phyloP scores from a whole-genome alignment of 2,329 filamentous ascomycete species.

The Aspergillus sp. region DNA sequence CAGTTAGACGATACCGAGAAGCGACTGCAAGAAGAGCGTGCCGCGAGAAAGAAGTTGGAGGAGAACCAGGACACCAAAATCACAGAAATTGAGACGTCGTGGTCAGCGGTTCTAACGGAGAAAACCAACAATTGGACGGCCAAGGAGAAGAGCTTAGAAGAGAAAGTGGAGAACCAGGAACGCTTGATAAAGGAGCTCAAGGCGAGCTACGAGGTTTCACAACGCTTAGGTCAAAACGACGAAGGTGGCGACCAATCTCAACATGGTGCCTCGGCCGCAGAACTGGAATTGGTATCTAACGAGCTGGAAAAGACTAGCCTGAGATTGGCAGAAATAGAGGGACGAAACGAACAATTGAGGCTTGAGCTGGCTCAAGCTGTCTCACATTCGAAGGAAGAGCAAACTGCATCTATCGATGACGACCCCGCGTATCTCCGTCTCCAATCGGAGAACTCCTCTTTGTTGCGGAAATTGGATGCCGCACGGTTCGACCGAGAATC shows the following conservation, averaged over 20 bases:
- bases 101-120: slow-evolving; percentile 85
- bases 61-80: slow-evolving; percentile 74
- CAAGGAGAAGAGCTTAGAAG: slow-evolving; percentile 86
- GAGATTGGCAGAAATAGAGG: slow-evolving; percentile 85
- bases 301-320: slow-evolving; percentile 88
- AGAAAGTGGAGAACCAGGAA: slow-evolving; percentile 93
- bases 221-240: slow-evolving; percentile 75
- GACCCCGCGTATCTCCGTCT: slow-evolving; percentile 86
- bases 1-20: slow-evolving; percentile 83
- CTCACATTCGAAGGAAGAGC: slow-evolving; percentile 63
- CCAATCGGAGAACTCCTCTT: slow-evolving; percentile 87
- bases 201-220: slow-evolving; percentile 94
- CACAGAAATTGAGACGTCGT: slow-evolving; percentile 86
- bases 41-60: slow-evolving; percentile 72
- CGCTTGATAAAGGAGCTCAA: slow-evolving; percentile 90
- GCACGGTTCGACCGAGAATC: slow-evolving; percentile 80
- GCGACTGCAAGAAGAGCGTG: slow-evolving; percentile 74
- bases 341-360: slow-evolving; percentile 88
- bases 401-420: slow-evolving; percentile 71
- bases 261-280: slow-evolving; percentile 75
- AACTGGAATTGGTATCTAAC: slow-evolving; percentile 88
- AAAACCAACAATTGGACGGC: slow-evolving; percentile 96
- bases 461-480: slow-evolving; percentile 84
- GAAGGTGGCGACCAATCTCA: slow-evolving; percentile 62
- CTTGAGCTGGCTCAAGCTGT: slow-evolving; percentile 88